A percentile compares a stretch with the other conserved stretches of the same genome.
Evolutionary conservation across 2,329 filamentous ascomycete genomes (phyloP).

Genomic region (Cyphellophora attinorum): DNA sequence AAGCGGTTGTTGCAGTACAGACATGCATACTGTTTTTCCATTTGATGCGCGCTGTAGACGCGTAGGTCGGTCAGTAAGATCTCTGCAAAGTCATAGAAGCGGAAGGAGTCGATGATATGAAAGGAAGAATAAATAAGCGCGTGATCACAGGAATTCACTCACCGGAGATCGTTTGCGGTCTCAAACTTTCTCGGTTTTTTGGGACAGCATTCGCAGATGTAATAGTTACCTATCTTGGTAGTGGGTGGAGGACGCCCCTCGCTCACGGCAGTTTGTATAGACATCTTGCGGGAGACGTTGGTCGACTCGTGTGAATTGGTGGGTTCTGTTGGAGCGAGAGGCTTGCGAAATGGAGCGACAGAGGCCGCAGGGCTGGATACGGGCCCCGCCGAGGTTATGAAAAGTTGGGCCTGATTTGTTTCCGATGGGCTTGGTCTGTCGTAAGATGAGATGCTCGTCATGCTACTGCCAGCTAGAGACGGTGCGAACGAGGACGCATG

Average conservation of each 20-base stretch:
- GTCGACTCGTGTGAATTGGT: constrained; percentile 27
- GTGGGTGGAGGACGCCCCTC: constrained; percentile 23
- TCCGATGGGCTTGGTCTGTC: constrained; percentile 52
- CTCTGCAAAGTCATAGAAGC: neutral
- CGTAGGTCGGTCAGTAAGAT: neutral
- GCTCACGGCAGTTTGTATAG: constrained; percentile 27
- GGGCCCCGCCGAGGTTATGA: constrained; percentile 38
- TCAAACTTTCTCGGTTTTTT: constrained; percentile 97
- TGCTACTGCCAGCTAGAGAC: constrained; percentile 52
- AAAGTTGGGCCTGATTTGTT: constrained; percentile 43
- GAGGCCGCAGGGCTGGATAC: constrained; percentile 28
- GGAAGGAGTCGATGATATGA: too few relatives aligned
- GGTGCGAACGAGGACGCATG: constrained; percentile 52
- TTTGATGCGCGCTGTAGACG: constrained; percentile 66
- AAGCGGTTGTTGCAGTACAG: constrained; percentile 88
- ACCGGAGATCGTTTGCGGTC: constrained; percentile 73
- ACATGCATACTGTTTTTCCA: constrained; percentile 94
- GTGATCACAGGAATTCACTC: constrained; percentile 37
- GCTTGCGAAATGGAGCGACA: constrained; percentile 20
- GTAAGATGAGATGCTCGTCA: constrained; percentile 54
- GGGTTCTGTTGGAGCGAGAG: too few relatives aligned
- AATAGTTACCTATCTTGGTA: constrained; percentile 46
- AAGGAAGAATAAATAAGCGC: too few relatives aligned
- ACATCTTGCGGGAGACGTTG: constrained; percentile 34
- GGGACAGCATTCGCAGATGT: constrained; percentile 87